Evolutionary conservation across 305 asterid species (phyloP), one percentile per base, ranked within the genome.

Genomic region (Lippia alba): DNA sequence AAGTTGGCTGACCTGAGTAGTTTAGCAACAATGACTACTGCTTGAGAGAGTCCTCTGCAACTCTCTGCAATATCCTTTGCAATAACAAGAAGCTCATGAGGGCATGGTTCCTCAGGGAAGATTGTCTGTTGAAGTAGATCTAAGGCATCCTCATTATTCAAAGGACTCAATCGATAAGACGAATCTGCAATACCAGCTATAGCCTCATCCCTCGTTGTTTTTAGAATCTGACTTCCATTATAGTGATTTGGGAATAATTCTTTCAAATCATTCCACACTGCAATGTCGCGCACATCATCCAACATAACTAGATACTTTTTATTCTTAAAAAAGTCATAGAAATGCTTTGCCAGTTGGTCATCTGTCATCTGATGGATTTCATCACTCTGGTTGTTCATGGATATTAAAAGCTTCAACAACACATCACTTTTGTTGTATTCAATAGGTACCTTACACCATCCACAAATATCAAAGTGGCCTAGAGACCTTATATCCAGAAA

Each of bases 11-110:
- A 12, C 16, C 17, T 4, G 8, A 75, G 71, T 24, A 62, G 48
- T 17, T 30, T 39, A 11, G 67, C 79, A 5, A 75, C 33, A 0
- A 10, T 14, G 19, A 64, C 20, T 9, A 72, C 20, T 6, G 71
- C 56, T 0, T 54, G 54, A 45, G 79, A 74, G 34, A 68, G 75
- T 18, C 79, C 79, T 33, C 8, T 46, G 57, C 74, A 75, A 10
- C 56, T 45, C 1, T 14, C 9, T 2, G 48, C 8, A 4, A 41
- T 41, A 41, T 41, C 4, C 48, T 41, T 2, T 41, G n/a, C n/a
- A n/a, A n/a, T n/a, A n/a, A n/a, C n/a, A n/a, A n/a, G n/a, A n/a
- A n/a, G n/a, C n/a, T n/a, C 5, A 34, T 34, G 3, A n/a, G 71
- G 60, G 39, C 36, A 54, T 9, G 19, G 3, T 49, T 20, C 16